phyloP scores from a whole-genome alignment of 306 rosid species.

The Corylus heterophylla region DNA sequence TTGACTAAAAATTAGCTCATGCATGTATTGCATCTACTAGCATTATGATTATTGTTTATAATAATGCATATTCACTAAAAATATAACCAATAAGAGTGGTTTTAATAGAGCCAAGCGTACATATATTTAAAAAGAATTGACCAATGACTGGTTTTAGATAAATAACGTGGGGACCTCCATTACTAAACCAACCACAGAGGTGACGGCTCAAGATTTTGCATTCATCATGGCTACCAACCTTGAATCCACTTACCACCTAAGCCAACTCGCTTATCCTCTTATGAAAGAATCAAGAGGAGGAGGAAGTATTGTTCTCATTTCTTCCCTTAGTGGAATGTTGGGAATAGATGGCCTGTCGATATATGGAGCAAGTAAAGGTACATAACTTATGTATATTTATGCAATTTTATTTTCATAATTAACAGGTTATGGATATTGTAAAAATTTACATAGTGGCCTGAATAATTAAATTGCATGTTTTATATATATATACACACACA shows the following conservation, averaged over 20 bases:
- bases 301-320: conserved; percentile 7
- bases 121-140: too few species aligned
- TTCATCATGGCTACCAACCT: not conserved
- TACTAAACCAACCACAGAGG: conserved; percentile 12
- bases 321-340: conserved; percentile 25
- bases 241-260: not conserved
- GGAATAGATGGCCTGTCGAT: not conserved
- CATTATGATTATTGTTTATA: too few species aligned
- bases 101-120: too few species aligned
- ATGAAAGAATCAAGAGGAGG: not conserved
- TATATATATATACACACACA: not conserved
- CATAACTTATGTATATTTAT: not conserved
- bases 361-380: not conserved
- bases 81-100: too few species aligned
- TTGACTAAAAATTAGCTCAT: too few species aligned
- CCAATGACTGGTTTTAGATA: conserved; percentile 20
- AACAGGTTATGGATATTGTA: too few species aligned
- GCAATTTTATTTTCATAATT: too few species aligned
- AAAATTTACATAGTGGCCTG: too few species aligned
- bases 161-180: conserved; percentile 35
- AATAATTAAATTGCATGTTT: too few species aligned
- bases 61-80: too few species aligned
- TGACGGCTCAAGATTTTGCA: conserved; percentile 26
- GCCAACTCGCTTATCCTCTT: conserved; percentile 8
- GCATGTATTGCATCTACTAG: too few species aligned